Evolutionary conservation across 1,284 basidiomycete species (phyloP).

Genomic region (Phylloboletellus chloephorus): DNA sequence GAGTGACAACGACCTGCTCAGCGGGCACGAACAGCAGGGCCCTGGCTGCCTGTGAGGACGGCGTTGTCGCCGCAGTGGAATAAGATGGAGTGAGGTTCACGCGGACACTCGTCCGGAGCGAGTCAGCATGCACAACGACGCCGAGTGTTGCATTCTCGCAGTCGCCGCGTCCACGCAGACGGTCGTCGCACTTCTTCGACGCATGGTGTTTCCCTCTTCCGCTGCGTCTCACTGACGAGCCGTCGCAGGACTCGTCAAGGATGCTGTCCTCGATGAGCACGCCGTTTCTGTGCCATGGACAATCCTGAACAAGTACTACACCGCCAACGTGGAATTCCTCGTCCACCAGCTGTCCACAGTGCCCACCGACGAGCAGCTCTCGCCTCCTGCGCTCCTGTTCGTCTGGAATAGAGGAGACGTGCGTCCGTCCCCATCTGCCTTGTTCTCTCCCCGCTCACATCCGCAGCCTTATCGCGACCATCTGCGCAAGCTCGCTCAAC

Average conservation of each 20-base stretch:
- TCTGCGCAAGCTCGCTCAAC: constrained; percentile 44
- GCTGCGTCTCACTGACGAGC: constrained; percentile 21
- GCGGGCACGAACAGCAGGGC: too few relatives aligned
- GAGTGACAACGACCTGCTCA: too few relatives aligned
- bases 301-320: constrained; percentile 82
- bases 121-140: constrained; percentile 8
- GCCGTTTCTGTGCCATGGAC: constrained; percentile 57
- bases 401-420: constrained; percentile 66
- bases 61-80: too few relatives aligned
- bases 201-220: constrained; percentile 14
- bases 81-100: too few relatives aligned
- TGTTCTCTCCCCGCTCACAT: constrained; percentile 9
- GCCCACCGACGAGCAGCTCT: constrained; percentile 25
- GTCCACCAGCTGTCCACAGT: constrained; percentile 40
- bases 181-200: constrained; percentile 20
- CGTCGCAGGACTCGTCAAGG: constrained; percentile 26
- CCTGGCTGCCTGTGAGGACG: too few relatives aligned
- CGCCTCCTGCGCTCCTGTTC: constrained; percentile 64
- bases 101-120: too few relatives aligned
- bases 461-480: constrained; percentile 51
- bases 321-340: constrained; percentile 68
- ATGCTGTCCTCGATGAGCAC: constrained; percentile 18
- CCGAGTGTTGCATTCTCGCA: constrained; percentile 27
- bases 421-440: constrained; percentile 4
- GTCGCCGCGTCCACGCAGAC: constrained; percentile 23